Conservation (phyloP, 2,329 filamentous ascomycete species). For the Fusarium agapanthi region DNA sequence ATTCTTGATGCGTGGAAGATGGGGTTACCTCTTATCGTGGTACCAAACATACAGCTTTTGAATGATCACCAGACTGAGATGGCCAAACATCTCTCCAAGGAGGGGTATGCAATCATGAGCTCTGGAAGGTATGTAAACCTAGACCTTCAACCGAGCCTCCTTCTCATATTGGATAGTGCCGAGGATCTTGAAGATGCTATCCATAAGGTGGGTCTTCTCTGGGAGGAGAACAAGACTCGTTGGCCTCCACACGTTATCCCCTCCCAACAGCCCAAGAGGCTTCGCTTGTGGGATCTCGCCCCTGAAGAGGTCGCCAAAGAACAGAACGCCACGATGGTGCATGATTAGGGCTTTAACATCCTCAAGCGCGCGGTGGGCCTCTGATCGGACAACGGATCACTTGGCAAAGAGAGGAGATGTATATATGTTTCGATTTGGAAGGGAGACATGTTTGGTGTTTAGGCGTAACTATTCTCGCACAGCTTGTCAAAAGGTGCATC, state of each 20-base stretch:
- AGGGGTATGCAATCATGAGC: conserved; percentile 81
- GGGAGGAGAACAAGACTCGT: conserved; percentile 48
- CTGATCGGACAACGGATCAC: neutral
- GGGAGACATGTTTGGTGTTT: conserved; percentile 17
- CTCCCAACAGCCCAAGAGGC: conserved; percentile 16
- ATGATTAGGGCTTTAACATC: conserved; percentile 48
- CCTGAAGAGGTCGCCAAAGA: conserved; percentile 47
- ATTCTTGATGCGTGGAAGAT: conserved; percentile 84
- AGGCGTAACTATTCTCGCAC: conserved; percentile 10
- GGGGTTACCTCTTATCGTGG: conserved; percentile 81
- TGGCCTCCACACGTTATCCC: conserved; percentile 46
- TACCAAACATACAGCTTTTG: conserved; percentile 83
- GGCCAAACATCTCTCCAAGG: conserved; percentile 75
- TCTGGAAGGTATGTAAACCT: conserved; percentile 64
- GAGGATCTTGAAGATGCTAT: conserved; percentile 49
- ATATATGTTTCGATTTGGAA: neutral
- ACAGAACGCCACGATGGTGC: conserved; percentile 49
- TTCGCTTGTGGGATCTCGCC: conserved; percentile 49
- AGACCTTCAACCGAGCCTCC: neutral
- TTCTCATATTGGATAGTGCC: conserved; percentile 30
- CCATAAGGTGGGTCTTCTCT: conserved; percentile 49
- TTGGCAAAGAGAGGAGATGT: neutral
- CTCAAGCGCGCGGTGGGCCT: conserved; percentile 1
- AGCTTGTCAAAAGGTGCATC: conserved; percentile 19
- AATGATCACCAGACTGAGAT: conserved; percentile 94